Percentiles rank a stretch among this genome's conserved stretches.
Evolutionary conservation across 1,284 basidiomycete genomes (phyloP).

Genomic region (Austroboletus niveus): DNA sequence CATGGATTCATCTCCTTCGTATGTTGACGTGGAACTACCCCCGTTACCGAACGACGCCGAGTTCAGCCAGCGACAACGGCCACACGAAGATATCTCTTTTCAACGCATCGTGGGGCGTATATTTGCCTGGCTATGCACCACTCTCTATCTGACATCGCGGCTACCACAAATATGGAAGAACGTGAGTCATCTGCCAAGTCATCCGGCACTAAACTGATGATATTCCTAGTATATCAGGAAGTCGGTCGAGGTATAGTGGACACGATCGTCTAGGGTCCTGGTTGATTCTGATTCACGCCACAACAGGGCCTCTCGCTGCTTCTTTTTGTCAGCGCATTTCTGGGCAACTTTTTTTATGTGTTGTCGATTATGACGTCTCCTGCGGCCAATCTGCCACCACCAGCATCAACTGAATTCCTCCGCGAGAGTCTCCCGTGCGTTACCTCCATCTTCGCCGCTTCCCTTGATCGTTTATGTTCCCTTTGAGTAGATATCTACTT

Average conservation of each 20-base stretch:
- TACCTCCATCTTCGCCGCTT: not conserved
- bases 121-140: conserved; percentile 91
- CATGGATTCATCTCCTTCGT: not conserved
- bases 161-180: conserved; percentile 98
- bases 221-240: conserved; percentile 74
- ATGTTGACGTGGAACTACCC: conserved; percentile 24
- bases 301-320: conserved; percentile 84
- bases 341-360: conserved; percentile 90
- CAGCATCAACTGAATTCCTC: conserved; percentile 57
- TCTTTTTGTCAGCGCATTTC: conserved; percentile 88
- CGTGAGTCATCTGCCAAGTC: conserved; percentile 50
- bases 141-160: conserved; percentile 86
- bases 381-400: conserved; percentile 50
- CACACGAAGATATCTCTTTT: conserved; percentile 34
- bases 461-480: conserved; percentile 6
- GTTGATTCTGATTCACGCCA: conserved; percentile 9
- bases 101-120: conserved; percentile 80
- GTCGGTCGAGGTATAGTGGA: conserved; percentile 71
- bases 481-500: conserved; percentile 64
- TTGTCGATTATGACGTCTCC: conserved; percentile 76
- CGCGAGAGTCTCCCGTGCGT: conserved; percentile 76
- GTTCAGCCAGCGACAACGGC: conserved; percentile 26
- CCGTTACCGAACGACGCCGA: conserved; percentile 6
- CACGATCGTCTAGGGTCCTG: not conserved
- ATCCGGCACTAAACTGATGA: conserved; percentile 1